phyloP scores from a whole-genome alignment of 306 rosid species.

The Fragaria vesca region DNA sequence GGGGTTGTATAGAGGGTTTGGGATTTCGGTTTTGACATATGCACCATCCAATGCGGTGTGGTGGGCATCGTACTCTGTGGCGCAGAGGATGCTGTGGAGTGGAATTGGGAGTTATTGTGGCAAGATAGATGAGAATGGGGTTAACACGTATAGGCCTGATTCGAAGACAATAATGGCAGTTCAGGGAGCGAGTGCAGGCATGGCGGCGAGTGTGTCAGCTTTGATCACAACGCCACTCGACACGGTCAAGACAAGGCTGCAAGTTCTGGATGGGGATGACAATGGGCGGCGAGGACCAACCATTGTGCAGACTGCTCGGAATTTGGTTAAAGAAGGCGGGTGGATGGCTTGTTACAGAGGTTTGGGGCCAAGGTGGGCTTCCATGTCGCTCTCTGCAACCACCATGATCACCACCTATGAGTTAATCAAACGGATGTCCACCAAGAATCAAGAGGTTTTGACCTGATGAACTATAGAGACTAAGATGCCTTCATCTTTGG shows the following conservation, averaged over 20 bases:
- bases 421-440: slow-evolving; percentile 77
- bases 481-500: slow-evolving; percentile 20
- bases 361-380: slow-evolving; percentile 84
- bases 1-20: slow-evolving; percentile 84
- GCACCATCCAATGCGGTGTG: slow-evolving; percentile 89
- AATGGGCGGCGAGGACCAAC: slow-evolving; percentile 78
- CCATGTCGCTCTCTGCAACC: slow-evolving; percentile 89
- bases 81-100: slow-evolving; percentile 73
- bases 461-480: slow-evolving; percentile 34
- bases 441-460: slow-evolving; percentile 64
- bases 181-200: slow-evolving; percentile 90
- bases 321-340: slow-evolving; percentile 79
- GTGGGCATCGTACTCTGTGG: slow-evolving; percentile 90
- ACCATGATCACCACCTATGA: slow-evolving; percentile 96
- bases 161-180: slow-evolving; percentile 72
- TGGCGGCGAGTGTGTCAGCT: slow-evolving; percentile 88
- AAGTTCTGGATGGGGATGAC: slow-evolving; percentile 79
- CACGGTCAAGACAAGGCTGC: slow-evolving; percentile 83
- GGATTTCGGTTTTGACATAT: slow-evolving; percentile 78
- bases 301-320: slow-evolving; percentile 62
- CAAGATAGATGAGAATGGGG: slow-evolving; percentile 39
- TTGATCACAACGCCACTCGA: slow-evolving; percentile 86
- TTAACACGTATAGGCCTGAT: slow-evolving; percentile 44
- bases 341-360: slow-evolving; percentile 92
- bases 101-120: slow-evolving; percentile 56